Conservation (phyloP, 2,329 filamentous ascomycete species). For the Neurospora crassa region DNA sequence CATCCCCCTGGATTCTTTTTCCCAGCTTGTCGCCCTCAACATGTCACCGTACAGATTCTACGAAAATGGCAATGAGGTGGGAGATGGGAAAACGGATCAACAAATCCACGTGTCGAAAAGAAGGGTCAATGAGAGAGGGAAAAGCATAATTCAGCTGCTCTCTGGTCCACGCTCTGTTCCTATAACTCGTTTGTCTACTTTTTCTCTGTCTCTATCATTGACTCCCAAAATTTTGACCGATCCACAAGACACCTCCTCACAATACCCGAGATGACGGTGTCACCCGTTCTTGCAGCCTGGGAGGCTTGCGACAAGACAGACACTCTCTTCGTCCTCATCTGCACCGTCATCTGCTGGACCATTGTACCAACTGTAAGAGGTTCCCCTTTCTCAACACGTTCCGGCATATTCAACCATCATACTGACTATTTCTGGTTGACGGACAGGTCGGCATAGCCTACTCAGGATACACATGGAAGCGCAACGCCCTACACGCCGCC, state of each 20-base stretch:
- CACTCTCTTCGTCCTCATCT: constrained; percentile 40
- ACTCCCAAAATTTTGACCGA: neutral
- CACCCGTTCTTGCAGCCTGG: constrained; percentile 34
- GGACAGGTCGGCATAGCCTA: constrained; percentile 36
- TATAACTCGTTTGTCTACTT: neutral
- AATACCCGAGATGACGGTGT: constrained; percentile 11
- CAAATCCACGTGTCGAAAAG: neutral
- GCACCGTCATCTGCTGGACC: constrained; percentile 41
- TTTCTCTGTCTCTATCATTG: neutral
- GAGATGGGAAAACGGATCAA: neutral
- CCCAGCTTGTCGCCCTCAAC: neutral
- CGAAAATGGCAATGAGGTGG: neutral
- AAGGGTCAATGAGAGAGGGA: neutral
- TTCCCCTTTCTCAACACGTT: neutral
- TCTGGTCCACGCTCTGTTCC: neutral
- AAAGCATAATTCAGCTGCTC: neutral
- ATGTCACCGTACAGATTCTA: neutral
- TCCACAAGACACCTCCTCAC: neutral
- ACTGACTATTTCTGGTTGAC: neutral
- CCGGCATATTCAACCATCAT: neutral
- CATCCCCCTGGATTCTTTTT: neutral
- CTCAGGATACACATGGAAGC: constrained; percentile 37
- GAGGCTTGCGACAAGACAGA: constrained; percentile 42
- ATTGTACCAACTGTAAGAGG: constrained; percentile 34
- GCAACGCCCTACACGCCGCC: constrained; percentile 37